Evolutionary conservation across 2,329 filamentous ascomycete species (phyloP).

Genomic region (Phyllosticta ampelicida): DNA sequence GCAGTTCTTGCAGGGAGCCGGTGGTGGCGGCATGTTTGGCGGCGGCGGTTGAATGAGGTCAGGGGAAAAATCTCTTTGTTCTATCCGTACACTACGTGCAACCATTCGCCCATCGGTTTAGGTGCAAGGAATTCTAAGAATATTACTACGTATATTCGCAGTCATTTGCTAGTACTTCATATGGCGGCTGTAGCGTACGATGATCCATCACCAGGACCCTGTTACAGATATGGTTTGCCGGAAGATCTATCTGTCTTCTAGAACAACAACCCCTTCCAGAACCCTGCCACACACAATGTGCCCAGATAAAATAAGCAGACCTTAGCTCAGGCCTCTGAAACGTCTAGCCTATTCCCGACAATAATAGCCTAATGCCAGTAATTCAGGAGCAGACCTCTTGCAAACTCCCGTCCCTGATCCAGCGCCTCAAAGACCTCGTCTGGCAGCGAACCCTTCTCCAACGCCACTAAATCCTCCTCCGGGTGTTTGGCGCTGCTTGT

Average conservation of each 20-base stretch:
- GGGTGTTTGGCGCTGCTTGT: constrained; percentile 47
- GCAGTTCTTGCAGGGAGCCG: not conserved
- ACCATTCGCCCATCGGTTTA: not conserved
- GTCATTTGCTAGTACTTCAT: too few species aligned
- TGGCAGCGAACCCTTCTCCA: constrained; percentile 62
- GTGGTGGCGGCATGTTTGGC: not conserved
- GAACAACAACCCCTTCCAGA: not conserved
- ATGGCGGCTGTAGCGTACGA: too few species aligned
- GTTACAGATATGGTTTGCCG: too few species aligned
- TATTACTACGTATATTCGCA: too few species aligned
- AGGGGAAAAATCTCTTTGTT: not conserved
- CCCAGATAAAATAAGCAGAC: not conserved
- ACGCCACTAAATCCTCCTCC: constrained; percentile 44
- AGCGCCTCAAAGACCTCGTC: constrained; percentile 64
- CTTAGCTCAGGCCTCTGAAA: not conserved
- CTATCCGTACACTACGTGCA: not conserved
- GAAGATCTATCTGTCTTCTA: not conserved
- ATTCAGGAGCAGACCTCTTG: constrained; percentile 46
- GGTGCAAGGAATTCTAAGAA: too few species aligned
- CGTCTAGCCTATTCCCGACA: too few species aligned
- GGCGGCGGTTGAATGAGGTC: not conserved
- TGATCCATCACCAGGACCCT: too few species aligned
- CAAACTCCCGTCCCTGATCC: constrained; percentile 66
- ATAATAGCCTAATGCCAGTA: constrained; percentile 41
- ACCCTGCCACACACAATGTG: not conserved